A percentile compares a stretch with the other conserved stretches of the same genome.
Evolutionary conservation across 805 yeast genomes (phyloP).

Genomic region (Candida ulmi): DNA sequence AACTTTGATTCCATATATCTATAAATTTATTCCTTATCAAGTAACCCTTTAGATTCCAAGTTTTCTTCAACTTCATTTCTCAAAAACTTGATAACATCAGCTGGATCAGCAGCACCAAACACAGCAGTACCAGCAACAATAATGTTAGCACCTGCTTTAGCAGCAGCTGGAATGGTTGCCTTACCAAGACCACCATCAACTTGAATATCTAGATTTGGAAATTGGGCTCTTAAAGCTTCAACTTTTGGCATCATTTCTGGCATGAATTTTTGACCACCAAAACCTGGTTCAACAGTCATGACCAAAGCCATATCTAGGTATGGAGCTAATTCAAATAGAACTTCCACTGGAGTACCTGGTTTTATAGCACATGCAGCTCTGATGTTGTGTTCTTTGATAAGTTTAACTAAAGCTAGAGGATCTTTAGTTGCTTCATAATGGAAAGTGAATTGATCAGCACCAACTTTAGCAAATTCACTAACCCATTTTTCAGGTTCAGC

Average conservation of each 20-base stretch:
- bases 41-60: constrained; percentile 40
- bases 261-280: constrained; percentile 98
- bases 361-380: constrained; percentile 92
- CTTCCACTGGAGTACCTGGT: constrained; percentile 88
- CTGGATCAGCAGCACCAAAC: constrained; percentile 78
- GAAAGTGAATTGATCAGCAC: constrained; percentile 95
- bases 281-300: constrained; percentile 99
- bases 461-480: constrained; percentile 83
- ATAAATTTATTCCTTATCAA: constrained; percentile 4
- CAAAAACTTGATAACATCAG: constrained; percentile 63
- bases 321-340: constrained; percentile 66
- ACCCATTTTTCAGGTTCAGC: constrained; percentile 91
- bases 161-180: constrained; percentile 80
- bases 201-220: constrained; percentile 80
- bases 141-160: constrained; percentile 97
- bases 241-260: constrained; percentile 95
- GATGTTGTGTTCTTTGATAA: constrained; percentile 78
- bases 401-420: constrained; percentile 65
- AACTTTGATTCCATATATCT: no score
- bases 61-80: constrained; percentile 53
- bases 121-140: constrained; percentile 97
- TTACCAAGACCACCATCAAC: constrained; percentile 96
- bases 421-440: constrained; percentile 89
- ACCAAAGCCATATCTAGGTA: constrained; percentile 89
- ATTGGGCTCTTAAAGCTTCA: constrained; percentile 60